Percentiles rank a stretch among this genome's conserved stretches.
Conservation (phyloP, 805 yeast genomes). For the Tetrapisispora taiwanensis region DNA sequence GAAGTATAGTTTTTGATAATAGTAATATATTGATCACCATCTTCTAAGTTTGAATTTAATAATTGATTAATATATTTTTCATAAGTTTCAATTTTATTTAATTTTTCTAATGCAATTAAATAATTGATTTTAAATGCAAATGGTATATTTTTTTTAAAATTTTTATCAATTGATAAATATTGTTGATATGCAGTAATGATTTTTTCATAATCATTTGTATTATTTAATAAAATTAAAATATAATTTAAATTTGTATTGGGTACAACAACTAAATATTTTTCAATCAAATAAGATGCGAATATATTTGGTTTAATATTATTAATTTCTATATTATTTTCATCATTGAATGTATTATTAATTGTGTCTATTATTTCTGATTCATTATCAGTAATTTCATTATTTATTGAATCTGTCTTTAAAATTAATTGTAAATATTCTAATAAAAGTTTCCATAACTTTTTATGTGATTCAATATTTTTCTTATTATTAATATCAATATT, state of each 20-base stretch:
- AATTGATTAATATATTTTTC: slow-evolving; percentile 17
- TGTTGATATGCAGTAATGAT: slow-evolving; percentile 10
- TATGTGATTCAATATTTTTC: slow-evolving; percentile 11
- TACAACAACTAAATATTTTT: slow-evolving; percentile 17
- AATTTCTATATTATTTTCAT: neutral
- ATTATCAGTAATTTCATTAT: slow-evolving; percentile 1
- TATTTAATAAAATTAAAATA: slow-evolving; percentile 6
- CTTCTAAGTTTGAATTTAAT: slow-evolving; percentile 22
- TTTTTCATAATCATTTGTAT: slow-evolving; percentile 13
- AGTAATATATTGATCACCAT: neutral
- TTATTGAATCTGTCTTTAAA: slow-evolving; percentile 3
- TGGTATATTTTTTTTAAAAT: slow-evolving; percentile 5
- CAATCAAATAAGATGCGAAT: slow-evolving; percentile 7
- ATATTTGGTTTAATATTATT: neutral
- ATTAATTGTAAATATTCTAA: slow-evolving; percentile 13
- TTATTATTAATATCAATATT: neutral
- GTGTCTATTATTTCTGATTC: neutral
- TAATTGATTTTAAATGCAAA: slow-evolving; percentile 10
- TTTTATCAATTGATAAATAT: slow-evolving; percentile 6
- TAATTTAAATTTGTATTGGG: slow-evolving; percentile 8
- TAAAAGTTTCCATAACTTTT: slow-evolving; percentile 19
- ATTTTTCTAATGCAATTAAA: slow-evolving; percentile 8
- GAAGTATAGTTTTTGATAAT: neutral
- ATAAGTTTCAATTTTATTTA: slow-evolving; percentile 15
- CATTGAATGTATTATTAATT: neutral